A percentile compares a stretch with the other conserved stretches of the same genome.
Evolutionary conservation across 2,329 filamentous ascomycete species (phyloP).

Genomic region (Pleurostoma richardsiae): DNA sequence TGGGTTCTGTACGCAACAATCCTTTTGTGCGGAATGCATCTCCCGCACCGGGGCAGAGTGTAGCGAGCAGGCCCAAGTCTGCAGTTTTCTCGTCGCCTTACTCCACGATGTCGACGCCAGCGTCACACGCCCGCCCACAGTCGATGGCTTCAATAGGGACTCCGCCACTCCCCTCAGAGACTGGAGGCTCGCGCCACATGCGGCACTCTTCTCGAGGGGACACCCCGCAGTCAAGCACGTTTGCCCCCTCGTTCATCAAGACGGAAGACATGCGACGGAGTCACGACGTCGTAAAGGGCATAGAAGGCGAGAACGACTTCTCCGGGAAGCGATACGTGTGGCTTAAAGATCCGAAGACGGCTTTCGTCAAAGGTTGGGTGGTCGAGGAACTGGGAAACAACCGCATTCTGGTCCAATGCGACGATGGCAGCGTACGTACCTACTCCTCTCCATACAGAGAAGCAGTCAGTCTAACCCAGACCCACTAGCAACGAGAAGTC

Average conservation of each 20-base stretch:
- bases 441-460: not conserved
- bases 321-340: constrained; percentile 98
- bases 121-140: constrained; percentile 30
- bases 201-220: constrained; percentile 33
- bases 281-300: constrained; percentile 58
- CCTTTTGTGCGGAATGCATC: constrained; percentile 70
- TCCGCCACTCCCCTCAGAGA: not conserved
- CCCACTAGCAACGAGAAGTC: constrained; percentile 72
- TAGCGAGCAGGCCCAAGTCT: constrained; percentile 65
- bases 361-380: constrained; percentile 90
- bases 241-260: constrained; percentile 95
- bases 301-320: constrained; percentile 98
- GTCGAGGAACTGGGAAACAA: constrained; percentile 71
- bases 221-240: constrained; percentile 69
- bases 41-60: constrained; percentile 55
- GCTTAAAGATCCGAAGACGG: constrained; percentile 80
- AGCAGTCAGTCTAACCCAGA: constrained; percentile 10
- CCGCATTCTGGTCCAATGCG: constrained; percentile 80
- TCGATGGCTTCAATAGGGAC: constrained; percentile 9
- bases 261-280: constrained; percentile 65
- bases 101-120: constrained; percentile 35
- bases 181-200: not conserved
- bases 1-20: constrained; percentile 65
- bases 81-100: constrained; percentile 56
- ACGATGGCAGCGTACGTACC: constrained; percentile 74